These are phyloP conservation scores for Fagopyrum homotropicum DNA, from an alignment of 148 eudicot genomes.

Conservation along the genomic window DNA sequence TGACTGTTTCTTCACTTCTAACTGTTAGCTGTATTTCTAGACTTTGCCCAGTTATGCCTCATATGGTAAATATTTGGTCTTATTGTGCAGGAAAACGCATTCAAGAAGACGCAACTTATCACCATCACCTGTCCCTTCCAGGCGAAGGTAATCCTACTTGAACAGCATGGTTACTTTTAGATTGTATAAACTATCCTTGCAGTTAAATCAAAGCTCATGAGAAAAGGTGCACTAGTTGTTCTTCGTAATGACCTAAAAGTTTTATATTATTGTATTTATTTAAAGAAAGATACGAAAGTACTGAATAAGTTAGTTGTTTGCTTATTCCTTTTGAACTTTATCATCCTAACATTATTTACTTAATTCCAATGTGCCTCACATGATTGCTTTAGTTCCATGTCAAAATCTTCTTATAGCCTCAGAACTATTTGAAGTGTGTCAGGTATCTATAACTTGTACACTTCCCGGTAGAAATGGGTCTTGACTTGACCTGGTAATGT, in stretches of 20 bases:
- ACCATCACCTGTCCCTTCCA: slow-evolving; percentile 75
- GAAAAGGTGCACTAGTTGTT: not conserved
- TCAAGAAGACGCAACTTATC: slow-evolving; percentile 47
- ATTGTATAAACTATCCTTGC: not conserved
- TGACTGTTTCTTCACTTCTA: not conserved
- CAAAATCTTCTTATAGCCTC: not conserved
- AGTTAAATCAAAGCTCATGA: not conserved
- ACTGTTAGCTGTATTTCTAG: not conserved
- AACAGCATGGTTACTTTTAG: not conserved
- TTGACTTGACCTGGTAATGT: not conserved
- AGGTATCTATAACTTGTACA: not conserved
- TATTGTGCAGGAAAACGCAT: slow-evolving; percentile 52
- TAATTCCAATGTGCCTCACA: not conserved
- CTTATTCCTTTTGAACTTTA: not conserved
- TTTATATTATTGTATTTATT: not conserved
- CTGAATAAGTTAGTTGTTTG: not conserved
- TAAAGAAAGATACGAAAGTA: not conserved
- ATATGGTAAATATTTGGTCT: slow-evolving; percentile 14
- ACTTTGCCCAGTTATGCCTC: not conserved
- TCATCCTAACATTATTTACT: not conserved
- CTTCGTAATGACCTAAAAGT: not conserved
- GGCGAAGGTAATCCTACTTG: slow-evolving; percentile 54
- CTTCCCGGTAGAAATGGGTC: not conserved
- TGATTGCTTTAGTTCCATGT: not conserved
- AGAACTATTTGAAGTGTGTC: not conserved